Percentiles rank a stretch among this genome's conserved stretches.
Evolutionary conservation across 805 yeast species (phyloP).

Genomic region (Teunomyces funiuensis): DNA sequence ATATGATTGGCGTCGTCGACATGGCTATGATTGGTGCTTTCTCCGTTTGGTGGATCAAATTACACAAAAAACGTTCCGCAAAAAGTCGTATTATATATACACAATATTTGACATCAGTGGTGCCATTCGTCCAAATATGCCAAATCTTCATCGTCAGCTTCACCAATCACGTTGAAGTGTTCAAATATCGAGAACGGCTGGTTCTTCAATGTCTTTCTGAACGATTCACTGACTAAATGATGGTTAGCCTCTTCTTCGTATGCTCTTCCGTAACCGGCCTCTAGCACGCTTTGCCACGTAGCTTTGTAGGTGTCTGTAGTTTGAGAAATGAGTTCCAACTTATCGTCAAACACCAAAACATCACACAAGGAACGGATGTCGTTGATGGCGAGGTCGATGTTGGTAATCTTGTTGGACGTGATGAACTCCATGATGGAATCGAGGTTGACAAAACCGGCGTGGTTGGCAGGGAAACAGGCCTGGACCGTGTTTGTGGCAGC

Average conservation of each 20-base stretch:
- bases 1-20: slow-evolving; percentile 21
- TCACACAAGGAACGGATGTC: slow-evolving; percentile 85
- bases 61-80: not conserved
- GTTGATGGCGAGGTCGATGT: slow-evolving; percentile 69
- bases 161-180: slow-evolving; percentile 39
- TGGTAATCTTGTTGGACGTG: slow-evolving; percentile 66
- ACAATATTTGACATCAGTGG: slow-evolving; percentile 10
- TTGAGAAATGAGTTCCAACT: slow-evolving; percentile 59
- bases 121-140: slow-evolving; percentile 53
- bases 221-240: slow-evolving; percentile 9
- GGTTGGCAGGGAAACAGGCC: slow-evolving; percentile 54
- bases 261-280: slow-evolving; percentile 55
- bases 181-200: slow-evolving; percentile 41
- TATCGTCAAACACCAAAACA: slow-evolving; percentile 84
- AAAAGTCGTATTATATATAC: not conserved
- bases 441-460: slow-evolving; percentile 66
- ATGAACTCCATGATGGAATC: slow-evolving; percentile 77
- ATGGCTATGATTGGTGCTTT: no score
- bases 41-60: no score
- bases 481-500: slow-evolving; percentile 40
- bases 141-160: slow-evolving; percentile 38
- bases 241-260: slow-evolving; percentile 20
- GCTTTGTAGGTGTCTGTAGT: slow-evolving; percentile 69
- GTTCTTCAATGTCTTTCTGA: slow-evolving; percentile 11
- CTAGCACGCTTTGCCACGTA: slow-evolving; percentile 78